phyloP scores from a whole-genome alignment of 2,329 filamentous ascomycete genomes.

The Sporothrix protearum region DNA sequence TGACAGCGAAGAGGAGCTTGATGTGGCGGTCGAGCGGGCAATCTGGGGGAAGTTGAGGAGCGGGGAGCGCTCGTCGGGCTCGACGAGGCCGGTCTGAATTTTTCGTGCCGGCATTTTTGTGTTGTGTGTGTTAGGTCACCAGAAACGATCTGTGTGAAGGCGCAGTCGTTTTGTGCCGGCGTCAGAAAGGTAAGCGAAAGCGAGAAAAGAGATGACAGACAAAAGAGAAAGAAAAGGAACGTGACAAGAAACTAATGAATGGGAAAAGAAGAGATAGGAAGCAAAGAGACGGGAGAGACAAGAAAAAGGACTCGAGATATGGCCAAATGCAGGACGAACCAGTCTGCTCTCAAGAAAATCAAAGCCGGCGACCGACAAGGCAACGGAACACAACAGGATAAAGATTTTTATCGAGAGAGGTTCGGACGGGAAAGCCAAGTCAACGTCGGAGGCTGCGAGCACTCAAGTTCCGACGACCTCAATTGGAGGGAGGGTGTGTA shows the following conservation, averaged over 20 bases:
- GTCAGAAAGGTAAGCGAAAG: background rate
- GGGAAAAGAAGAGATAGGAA: background rate
- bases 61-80: conserved; percentile 23
- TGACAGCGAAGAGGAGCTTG: background rate
- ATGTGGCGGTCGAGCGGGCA: background rate
- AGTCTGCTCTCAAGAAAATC: background rate
- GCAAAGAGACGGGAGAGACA: background rate
- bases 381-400: background rate
- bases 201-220: background rate
- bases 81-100: background rate
- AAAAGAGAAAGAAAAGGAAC: background rate
- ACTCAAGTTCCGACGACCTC: background rate
- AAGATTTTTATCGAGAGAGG: background rate
- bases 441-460: background rate
- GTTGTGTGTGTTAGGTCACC: background rate
- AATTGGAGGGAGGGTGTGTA: background rate
- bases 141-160: too few relatives aligned
- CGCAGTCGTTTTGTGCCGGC: too few relatives aligned
- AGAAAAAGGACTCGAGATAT: too few relatives aligned
- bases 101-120: conserved; percentile 4
- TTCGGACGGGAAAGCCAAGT: background rate
- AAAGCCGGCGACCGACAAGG: background rate
- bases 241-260: background rate
- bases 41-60: conserved; percentile 16
- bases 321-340: background rate